Percentiles rank a stretch among this genome's conserved stretches.
Evolutionary conservation across 106 monocot genomes (phyloP).

Genomic region (Allium cepa): DNA sequence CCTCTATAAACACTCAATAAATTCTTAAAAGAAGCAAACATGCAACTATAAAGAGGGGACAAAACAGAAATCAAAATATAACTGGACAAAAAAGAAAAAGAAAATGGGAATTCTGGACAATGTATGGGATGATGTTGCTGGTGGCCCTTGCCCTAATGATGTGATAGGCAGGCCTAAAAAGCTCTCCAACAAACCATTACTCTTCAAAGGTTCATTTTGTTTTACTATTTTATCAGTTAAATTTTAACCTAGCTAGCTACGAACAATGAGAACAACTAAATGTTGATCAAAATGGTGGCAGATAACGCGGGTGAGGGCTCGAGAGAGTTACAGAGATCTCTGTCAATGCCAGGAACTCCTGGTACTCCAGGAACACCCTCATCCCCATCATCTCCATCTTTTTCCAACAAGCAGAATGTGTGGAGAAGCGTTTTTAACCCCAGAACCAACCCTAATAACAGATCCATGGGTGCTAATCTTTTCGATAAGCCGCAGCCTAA

Average conservation of each 20-base stretch:
- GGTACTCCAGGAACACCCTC: conserved; percentile 35
- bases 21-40: no score
- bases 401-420: conserved; percentile 37
- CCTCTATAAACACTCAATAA: no score
- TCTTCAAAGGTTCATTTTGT: conserved; percentile 16
- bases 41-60: no score
- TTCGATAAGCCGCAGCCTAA: conserved; percentile 90
- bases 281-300: not conserved
- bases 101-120: conserved; percentile 50
- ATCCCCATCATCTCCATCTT: conserved; percentile 5
- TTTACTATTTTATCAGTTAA: no score
- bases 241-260: no score
- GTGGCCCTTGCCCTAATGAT: conserved; percentile 73
- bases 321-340: conserved; percentile 13
- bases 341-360: conserved; percentile 31
- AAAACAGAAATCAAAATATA: not conserved
- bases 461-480: conserved; percentile 42
- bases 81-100: not conserved
- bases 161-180: conserved; percentile 72
- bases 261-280: no score
- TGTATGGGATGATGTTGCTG: conserved; percentile 91
- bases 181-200: conserved; percentile 15
- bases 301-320: conserved; percentile 20
- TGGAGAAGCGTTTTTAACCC: conserved; percentile 97
- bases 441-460: conserved; percentile 56